phyloP scores from a whole-genome alignment of 768 basidiomycete species.

The Strobilomyces dryophilus region DNA sequence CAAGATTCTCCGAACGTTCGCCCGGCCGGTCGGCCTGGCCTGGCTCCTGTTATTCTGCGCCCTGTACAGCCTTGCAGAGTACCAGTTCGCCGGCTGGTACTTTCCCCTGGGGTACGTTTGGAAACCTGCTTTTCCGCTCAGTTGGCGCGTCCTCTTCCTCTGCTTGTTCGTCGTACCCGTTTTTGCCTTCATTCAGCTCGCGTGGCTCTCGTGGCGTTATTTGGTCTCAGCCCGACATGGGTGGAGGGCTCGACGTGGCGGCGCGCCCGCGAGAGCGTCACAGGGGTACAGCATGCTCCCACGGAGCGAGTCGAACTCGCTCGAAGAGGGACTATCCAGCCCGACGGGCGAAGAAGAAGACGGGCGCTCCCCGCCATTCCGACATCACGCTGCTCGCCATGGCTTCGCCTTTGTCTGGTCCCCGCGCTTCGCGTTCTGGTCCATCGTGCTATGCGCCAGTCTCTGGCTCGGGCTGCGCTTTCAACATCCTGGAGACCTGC shows the following conservation, averaged over 20 bases:
- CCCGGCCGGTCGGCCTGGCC: slow-evolving; percentile 26
- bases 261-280: not conserved
- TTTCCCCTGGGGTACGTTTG: slow-evolving; percentile 5
- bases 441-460: not conserved
- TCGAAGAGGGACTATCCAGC: not conserved
- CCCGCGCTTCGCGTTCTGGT: slow-evolving; percentile 5
- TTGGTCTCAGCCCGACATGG: not conserved
- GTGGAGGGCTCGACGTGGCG: not conserved
- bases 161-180: slow-evolving; percentile 11
- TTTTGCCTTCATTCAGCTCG: slow-evolving; percentile 9
- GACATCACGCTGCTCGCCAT: not conserved
- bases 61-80: slow-evolving; percentile 11
- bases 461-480: slow-evolving; percentile 7
- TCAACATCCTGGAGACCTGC: slow-evolving; percentile 6
- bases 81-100: slow-evolving; percentile 8
- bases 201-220: not conserved
- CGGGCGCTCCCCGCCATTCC: not conserved
- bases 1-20: slow-evolving; percentile 13
- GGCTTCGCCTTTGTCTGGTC: not conserved
- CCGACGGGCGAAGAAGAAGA: not conserved
- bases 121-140: slow-evolving; percentile 17
- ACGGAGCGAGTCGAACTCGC: slow-evolving; percentile 3
- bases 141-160: slow-evolving; percentile 16
- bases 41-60: not conserved
- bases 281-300: slow-evolving; percentile 10